Evolutionary conservation across 495 filamentous ascomycete genomes (phyloP).

Genomic region (Tuber melanosporum): DNA sequence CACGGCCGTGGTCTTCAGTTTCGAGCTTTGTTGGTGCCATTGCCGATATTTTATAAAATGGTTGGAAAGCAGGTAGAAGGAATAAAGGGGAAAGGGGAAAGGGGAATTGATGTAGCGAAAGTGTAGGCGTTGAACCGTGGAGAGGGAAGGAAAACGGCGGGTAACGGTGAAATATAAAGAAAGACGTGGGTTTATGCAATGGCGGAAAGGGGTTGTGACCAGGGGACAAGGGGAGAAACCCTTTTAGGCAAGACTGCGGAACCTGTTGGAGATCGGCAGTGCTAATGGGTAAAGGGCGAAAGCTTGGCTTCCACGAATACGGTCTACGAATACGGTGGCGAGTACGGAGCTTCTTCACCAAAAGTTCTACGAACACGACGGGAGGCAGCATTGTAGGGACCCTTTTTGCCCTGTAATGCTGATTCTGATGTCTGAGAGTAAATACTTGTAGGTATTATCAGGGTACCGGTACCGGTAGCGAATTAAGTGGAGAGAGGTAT

Average conservation of each 20-base stretch:
- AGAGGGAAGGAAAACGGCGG: background rate
- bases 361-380: background rate
- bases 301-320: background rate
- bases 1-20: conserved; percentile 74
- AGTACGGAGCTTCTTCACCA: background rate
- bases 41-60: conserved; percentile 37
- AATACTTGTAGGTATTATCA: no score
- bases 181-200: conserved; percentile 3
- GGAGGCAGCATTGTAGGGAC: background rate
- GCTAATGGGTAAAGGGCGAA: background rate
- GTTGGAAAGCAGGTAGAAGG: conserved; percentile 8
- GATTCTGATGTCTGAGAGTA: background rate
- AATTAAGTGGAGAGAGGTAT: background rate
- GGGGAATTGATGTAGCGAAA: background rate
- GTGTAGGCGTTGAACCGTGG: conserved; percentile 10
- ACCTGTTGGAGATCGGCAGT: background rate
- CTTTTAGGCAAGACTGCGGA: background rate
- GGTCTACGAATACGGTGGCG: background rate
- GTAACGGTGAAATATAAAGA: conserved; percentile 10
- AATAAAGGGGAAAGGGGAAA: conserved; percentile 12
- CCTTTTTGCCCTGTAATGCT: background rate
- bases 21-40: conserved; percentile 75
- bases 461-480: background rate
- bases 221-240: conserved; percentile 4
- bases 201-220: conserved; percentile 16